Evolutionary conservation across 768 basidiomycete species (phyloP).

Genomic region (Xanthoconium stramineum): DNA sequence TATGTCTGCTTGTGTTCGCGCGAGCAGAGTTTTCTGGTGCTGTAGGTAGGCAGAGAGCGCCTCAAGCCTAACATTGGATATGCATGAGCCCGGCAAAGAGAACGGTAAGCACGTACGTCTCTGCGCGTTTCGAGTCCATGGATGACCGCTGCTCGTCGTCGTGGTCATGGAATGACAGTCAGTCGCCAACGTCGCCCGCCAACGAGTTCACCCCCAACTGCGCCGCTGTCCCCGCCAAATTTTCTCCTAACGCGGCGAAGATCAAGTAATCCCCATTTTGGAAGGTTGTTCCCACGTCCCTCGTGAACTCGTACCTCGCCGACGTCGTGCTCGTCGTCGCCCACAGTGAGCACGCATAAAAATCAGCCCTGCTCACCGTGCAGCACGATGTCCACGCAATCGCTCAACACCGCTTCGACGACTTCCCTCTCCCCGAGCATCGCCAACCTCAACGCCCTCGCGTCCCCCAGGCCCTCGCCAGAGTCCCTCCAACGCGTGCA

Average conservation of each 20-base stretch:
- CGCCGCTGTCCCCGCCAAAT: constrained; percentile 17
- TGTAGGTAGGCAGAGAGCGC: constrained; percentile 67
- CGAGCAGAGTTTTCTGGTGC: constrained; percentile 56
- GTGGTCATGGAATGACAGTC: constrained; percentile 31
- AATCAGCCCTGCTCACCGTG: constrained; percentile 17
- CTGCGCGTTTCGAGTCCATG: constrained; percentile 35
- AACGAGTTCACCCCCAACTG: constrained; percentile 1
- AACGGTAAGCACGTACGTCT: constrained; percentile 26
- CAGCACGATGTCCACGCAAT: constrained; percentile 25
- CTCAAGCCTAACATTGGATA: constrained; percentile 33
- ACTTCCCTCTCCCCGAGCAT: constrained; percentile 34
- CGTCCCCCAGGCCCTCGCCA: constrained; percentile 25
- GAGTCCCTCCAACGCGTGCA: constrained; percentile 18
- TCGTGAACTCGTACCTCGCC: constrained; percentile 9
- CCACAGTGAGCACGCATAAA: constrained; percentile 27
- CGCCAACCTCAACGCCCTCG: constrained; percentile 31
- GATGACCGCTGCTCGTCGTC: constrained; percentile 22
- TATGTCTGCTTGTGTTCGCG: constrained; percentile 62
- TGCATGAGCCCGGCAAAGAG: not conserved
- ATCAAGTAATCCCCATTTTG: constrained; percentile 5
- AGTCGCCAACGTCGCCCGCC: constrained; percentile 12
- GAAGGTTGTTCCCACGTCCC: constrained; percentile 23
- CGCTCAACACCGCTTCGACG: constrained; percentile 33
- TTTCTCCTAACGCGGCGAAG: constrained; percentile 20
- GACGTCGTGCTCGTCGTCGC: constrained; percentile 25